Base-by-base conservation (phyloP, 345 rosid genomes). In the Gossypium ekmanianum region DNA sequence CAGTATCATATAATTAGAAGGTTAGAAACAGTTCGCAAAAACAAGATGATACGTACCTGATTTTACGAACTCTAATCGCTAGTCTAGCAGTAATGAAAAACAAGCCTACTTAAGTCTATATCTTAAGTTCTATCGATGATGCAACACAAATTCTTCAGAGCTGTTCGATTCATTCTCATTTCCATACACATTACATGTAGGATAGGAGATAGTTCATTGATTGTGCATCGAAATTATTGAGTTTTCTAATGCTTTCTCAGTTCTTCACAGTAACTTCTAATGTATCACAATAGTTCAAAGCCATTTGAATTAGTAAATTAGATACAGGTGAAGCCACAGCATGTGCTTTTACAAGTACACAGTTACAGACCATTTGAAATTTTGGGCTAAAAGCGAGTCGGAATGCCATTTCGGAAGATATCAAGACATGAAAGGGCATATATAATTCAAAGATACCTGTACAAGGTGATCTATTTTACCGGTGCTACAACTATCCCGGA, bases 21-120 rank as follows among this genome's bases (percentile, higher is more conserved):
- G 39, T 71, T 34, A 63, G 74, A 73, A 54, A 78, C 48, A 44
- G 13, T 69, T 4, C 22, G 1, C 43, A 22, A 47, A 66, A 10
- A 10, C 12, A 47, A 66, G 11, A 10, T 11, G 54, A 22, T 52
- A 22, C 34, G 45, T 12, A 11, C 20, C 20, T 41, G 48, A 41
- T 41, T 34, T 39, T 12, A 9, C 6, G 11, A 17, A 64, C 11
- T 39, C 12, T 41, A 39, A 22, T 63, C n/a, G 13, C 13, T n/a
- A 17, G 48, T 11, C 20, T 39, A 22, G 41, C 13, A 17, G 22
- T 17, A 39, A 9, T 22, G 9, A 1, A 29, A 61, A 34, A 34
- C 41, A 29, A 7, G 39, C 18, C 4, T 62, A n/a, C 45, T 11
- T 43, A 34, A 7, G 59, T 55, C 24, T 34, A 5, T 34, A 34